phyloP scores from a whole-genome alignment of 805 yeast species.

The Naumovozyma baii region DNA sequence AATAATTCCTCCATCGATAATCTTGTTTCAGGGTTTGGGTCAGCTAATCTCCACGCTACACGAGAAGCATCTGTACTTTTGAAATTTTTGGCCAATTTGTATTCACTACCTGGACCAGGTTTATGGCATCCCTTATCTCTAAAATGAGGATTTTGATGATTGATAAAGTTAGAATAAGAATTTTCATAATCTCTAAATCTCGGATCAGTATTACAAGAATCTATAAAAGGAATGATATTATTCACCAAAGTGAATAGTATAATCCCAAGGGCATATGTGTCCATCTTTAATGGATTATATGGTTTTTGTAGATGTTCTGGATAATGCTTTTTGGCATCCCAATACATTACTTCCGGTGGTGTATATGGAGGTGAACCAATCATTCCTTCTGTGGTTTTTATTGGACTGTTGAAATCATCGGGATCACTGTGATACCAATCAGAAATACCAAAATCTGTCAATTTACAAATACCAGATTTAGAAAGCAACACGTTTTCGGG shows the following conservation, averaged over 20 bases:
- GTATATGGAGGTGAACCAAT: conserved; percentile 79
- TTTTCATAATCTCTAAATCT: conserved; percentile 48
- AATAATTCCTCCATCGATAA: conserved; percentile 47
- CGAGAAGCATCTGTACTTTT: conserved; percentile 55
- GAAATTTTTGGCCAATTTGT: conserved; percentile 56
- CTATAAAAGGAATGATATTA: conserved; percentile 51
- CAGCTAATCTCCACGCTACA: conserved; percentile 65
- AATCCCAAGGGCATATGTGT: conserved; percentile 67
- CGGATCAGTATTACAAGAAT: conserved; percentile 39
- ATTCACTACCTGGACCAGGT: conserved; percentile 64
- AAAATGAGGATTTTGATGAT: conserved; percentile 39
- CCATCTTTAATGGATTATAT: conserved; percentile 61
- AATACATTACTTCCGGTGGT: conserved; percentile 64
- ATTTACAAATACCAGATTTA: conserved; percentile 49
- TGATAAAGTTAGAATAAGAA: conserved; percentile 35
- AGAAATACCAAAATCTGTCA: conserved; percentile 73
- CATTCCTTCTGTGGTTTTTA: conserved; percentile 34
- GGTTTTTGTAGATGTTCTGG: conserved; percentile 29
- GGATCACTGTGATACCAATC: conserved; percentile 51
- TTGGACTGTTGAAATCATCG: conserved; percentile 39
- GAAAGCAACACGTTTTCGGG: conserved; percentile 65
- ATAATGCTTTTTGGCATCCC: conserved; percentile 26
- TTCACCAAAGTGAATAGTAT: conserved; percentile 51
- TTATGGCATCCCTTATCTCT: conserved; percentile 35
- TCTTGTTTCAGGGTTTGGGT: conserved; percentile 47